These are phyloP conservation scores for Pythium periplocum DNA, from an alignment of 352 stramenopile genomes.

Conservation along the genomic window DNA sequence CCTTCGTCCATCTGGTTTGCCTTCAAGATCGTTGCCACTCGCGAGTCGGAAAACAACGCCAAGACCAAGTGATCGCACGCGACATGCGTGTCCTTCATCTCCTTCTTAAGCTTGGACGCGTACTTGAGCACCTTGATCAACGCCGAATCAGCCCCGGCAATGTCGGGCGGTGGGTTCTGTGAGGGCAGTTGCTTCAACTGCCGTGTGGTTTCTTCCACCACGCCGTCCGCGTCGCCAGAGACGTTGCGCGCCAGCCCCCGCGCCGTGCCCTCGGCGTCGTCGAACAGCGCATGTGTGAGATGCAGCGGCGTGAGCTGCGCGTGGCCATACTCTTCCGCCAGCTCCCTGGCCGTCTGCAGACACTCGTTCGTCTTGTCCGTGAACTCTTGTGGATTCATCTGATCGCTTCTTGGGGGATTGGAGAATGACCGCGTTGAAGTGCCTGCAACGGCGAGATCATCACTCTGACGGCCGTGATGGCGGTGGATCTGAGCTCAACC, in stretches of 20 bases:
- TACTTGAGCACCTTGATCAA: constrained; percentile 80
- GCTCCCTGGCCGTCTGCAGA: constrained; percentile 34
- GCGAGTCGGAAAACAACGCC: constrained; percentile 61
- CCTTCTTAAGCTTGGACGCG: constrained; percentile 74
- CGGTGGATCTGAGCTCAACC: constrained; percentile 10
- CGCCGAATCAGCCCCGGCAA: constrained; percentile 48
- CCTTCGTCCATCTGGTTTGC: constrained; percentile 57
- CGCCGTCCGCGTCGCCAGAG: constrained; percentile 38
- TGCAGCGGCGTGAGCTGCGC: constrained; percentile 75
- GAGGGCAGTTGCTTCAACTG: constrained; percentile 65
- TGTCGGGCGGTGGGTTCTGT: constrained; percentile 70
- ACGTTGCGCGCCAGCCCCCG: constrained; percentile 42
- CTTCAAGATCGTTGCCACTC: constrained; percentile 56
- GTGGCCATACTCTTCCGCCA: constrained; percentile 65
- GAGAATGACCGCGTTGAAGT: constrained; percentile 2
- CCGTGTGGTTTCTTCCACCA: constrained; percentile 37
- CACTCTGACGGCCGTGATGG: neutral
- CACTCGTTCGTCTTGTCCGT: constrained; percentile 78
- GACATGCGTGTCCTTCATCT: constrained; percentile 77
- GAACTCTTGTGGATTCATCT: constrained; percentile 71
- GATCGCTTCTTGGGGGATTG: constrained; percentile 11
- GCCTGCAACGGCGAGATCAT: too few species aligned
- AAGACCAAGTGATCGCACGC: constrained; percentile 68
- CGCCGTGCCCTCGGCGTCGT: constrained; percentile 54
- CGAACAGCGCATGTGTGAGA: constrained; percentile 60